Evolutionary conservation across 805 yeast genomes (phyloP), one percentile per base, ranked within the genome.

Genomic region (Hanseniaspora hatyaiensis): DNA sequence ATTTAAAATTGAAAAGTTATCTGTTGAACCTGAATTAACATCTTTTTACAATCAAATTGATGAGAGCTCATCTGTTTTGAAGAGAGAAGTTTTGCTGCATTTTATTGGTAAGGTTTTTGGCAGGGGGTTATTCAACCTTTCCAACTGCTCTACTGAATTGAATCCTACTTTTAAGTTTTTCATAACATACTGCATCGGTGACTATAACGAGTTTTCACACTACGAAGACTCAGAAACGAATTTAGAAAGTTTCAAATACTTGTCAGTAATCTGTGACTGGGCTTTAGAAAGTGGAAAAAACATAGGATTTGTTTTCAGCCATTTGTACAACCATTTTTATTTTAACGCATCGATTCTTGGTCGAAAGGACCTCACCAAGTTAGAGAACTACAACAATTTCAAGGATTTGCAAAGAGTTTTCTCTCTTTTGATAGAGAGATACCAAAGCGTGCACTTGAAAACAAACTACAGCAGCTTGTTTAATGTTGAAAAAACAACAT

Each of bases 371-470:
- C 16, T 37, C 31, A 37, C 23, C 16, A 31, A 37, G 1, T 26
- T 31, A 5, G 19, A 37, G 4, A 16, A 37, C 11, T 37, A 37
- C 31, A 37, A 37, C 26, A 31, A 37, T 16, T 37, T 37, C 6
- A 37, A 26, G 19, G 40, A 37, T 26, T 18, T 37, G 11, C 40
- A 37, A 26, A 37, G 40, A 37, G 4, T 37, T n/a, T 37, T 37
- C 26, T 37, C 40, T 1, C n/a, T 37, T 15, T 9, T 37, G 15
- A 37, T 37, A 5, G 40, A 37, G 8, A 37, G 40, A 37, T 37
- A 37, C 9, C 40, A 37, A 26, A 26, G 24, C 16, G 15, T 37
- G 3, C 40, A 37, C 12, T 37, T 37, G 11, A 37, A 16, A 12
- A 22, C 24, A 26, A 37, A 37, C 15, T 16, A 23, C 12, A 42